These are phyloP conservation scores for Globisporangium takayamanum DNA, from an alignment of 352 stramenopile species.

Conservation along the genomic window DNA sequence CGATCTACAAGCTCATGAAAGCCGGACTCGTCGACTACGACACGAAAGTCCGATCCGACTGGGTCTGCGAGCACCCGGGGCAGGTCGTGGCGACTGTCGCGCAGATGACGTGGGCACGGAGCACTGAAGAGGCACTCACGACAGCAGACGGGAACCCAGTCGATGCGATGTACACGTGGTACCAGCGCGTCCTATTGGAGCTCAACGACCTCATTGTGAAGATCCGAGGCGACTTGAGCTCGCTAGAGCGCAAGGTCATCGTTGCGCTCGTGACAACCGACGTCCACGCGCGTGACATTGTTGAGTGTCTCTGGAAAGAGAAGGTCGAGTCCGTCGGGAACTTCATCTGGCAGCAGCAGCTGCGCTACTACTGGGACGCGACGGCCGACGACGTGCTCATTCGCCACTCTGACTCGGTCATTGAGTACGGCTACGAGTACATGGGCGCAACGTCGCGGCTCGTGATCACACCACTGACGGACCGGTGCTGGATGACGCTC, in stretches of 20 bases:
- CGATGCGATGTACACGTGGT: conserved; percentile 64
- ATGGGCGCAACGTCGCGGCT: conserved; percentile 88
- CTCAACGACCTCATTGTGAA: conserved; percentile 91
- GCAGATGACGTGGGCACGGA: conserved; percentile 91
- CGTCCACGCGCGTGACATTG: conserved; percentile 89
- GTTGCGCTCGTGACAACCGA: conserved; percentile 92
- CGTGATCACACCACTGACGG: conserved; percentile 86
- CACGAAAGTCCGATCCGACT: conserved; percentile 66
- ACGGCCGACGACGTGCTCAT: conserved; percentile 88
- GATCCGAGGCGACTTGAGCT: conserved; percentile 85
- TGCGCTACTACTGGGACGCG: conserved; percentile 92
- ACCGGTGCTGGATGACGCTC: conserved; percentile 95
- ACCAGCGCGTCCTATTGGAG: conserved; percentile 68
- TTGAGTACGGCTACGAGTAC: conserved; percentile 94
- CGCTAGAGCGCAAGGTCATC: conserved; percentile 89
- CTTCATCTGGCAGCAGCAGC: conserved; percentile 94
- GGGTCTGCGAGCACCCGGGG: conserved; percentile 87
- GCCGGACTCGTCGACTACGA: conserved; percentile 89
- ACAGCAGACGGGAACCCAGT: conserved; percentile 19
- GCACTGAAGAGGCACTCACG: conserved; percentile 80
- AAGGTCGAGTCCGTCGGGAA: conserved; percentile 69
- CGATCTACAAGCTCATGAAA: conserved; percentile 92
- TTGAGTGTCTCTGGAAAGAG: conserved; percentile 64
- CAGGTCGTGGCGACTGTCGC: conserved; percentile 92
- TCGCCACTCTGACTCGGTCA: conserved; percentile 78